Percentiles rank a stretch among this genome's conserved stretches.
Evolutionary conservation across 805 yeast species (phyloP).

Genomic region (Candida xiaguanensis): DNA sequence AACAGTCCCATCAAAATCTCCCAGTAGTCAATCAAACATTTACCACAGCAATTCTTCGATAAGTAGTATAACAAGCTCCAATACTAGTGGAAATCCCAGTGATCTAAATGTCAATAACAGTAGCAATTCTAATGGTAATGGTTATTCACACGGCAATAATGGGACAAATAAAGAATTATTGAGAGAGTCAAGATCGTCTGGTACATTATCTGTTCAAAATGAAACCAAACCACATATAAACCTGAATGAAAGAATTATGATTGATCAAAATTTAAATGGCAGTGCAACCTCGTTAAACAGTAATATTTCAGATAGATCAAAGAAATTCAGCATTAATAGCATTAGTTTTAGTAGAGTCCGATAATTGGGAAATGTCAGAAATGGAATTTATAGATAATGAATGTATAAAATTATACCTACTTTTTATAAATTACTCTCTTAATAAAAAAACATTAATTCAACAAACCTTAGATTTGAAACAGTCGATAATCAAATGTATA

Average conservation of each 20-base stretch:
- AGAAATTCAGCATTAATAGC: conserved; percentile 17
- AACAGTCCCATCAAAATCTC: background rate
- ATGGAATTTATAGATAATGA: background rate
- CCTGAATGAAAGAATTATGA: background rate
- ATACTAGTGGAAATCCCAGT: background rate
- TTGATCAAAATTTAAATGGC: background rate
- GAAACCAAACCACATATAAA: background rate
- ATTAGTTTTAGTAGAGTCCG: conserved; percentile 22
- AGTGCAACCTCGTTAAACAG: conserved; percentile 7
- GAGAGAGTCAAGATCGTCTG: conserved; percentile 18
- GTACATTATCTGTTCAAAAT: conserved; percentile 3
- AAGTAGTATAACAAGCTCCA: conserved; percentile 6
- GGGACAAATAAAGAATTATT: conserved; percentile 9
- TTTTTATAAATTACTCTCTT: too few relatives aligned
- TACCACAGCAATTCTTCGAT: conserved; percentile 5
- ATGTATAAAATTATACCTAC: too few relatives aligned
- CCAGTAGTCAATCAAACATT: background rate
- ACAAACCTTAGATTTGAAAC: too few relatives aligned
- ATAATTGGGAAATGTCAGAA: conserved; percentile 2
- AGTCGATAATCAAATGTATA: too few relatives aligned
- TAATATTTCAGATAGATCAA: conserved; percentile 9
- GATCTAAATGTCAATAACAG: background rate
- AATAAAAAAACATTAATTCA: too few relatives aligned
- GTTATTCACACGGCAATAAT: background rate
- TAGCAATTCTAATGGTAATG: background rate